Evolutionary conservation across 306 rosid species (phyloP).

Genomic region (Casuarina equisetifolia): DNA sequence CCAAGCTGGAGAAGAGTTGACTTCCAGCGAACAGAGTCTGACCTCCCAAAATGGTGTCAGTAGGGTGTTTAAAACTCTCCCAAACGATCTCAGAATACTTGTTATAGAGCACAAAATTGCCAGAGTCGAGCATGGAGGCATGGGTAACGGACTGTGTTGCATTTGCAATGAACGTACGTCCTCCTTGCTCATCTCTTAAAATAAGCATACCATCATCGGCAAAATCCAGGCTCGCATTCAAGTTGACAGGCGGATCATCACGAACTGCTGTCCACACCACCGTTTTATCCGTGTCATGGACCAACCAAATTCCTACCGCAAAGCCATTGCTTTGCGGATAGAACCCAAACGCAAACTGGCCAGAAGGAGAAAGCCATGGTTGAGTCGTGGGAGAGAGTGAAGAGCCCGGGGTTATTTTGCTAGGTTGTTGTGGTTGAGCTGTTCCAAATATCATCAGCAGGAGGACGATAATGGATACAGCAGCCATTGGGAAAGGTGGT

Average conservation of each 20-base stretch:
- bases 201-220: background rate
- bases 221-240: background rate
- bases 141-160: background rate
- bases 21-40: background rate
- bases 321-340: background rate
- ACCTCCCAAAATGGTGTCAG: background rate
- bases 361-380: background rate
- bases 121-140: background rate
- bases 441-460: background rate
- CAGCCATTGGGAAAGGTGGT: background rate
- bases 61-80: background rate
- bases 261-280: slow-evolving; percentile 1
- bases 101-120: background rate
- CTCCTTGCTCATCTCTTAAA: background rate
- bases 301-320: background rate
- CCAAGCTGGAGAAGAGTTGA: background rate
- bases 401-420: background rate
- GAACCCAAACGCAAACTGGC: background rate
- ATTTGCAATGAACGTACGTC: background rate
- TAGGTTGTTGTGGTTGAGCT: background rate
- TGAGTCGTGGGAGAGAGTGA: background rate
- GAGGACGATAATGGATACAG: background rate
- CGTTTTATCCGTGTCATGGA: accelerated
- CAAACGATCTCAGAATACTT: background rate
- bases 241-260: background rate